phyloP scores from a whole-genome alignment of 768 basidiomycete species.

The Boletales sp. region DNA sequence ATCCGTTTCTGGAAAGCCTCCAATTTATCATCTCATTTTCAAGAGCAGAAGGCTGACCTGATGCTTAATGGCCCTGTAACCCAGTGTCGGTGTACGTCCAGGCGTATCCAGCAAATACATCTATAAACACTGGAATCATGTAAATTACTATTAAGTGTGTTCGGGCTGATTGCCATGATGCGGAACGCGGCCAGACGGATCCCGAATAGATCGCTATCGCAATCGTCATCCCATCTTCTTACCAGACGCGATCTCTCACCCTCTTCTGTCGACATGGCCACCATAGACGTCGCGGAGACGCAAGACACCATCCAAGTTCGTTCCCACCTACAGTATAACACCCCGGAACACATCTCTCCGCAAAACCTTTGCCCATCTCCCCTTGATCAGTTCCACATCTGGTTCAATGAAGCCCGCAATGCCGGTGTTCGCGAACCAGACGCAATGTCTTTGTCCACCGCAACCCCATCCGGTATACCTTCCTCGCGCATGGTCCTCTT shows the following conservation, averaged over 20 bases:
- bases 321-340: constrained; percentile 73
- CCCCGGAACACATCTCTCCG: constrained; percentile 63
- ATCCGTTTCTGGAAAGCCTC: no score
- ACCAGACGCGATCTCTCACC: neutral
- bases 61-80: no score
- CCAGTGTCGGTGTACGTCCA: no score
- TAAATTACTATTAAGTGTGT: no score
- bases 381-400: constrained; percentile 78
- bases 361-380: constrained; percentile 61
- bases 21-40: no score
- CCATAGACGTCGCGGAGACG: constrained; percentile 37
- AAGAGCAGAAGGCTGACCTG: no score
- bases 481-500: constrained; percentile 88
- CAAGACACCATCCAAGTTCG: constrained; percentile 63
- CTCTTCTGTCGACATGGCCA: constrained; percentile 16
- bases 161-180: neutral
- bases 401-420: constrained; percentile 71
- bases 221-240: neutral
- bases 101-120: neutral
- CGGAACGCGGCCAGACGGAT: neutral
- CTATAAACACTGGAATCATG: neutral
- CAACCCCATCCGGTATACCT: constrained; percentile 68
- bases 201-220: constrained; percentile 13
- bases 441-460: constrained; percentile 79
- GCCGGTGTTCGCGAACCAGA: constrained; percentile 82